phyloP scores from a whole-genome alignment of 129 eudicot species.

The Oenanthe sinensis region DNA sequence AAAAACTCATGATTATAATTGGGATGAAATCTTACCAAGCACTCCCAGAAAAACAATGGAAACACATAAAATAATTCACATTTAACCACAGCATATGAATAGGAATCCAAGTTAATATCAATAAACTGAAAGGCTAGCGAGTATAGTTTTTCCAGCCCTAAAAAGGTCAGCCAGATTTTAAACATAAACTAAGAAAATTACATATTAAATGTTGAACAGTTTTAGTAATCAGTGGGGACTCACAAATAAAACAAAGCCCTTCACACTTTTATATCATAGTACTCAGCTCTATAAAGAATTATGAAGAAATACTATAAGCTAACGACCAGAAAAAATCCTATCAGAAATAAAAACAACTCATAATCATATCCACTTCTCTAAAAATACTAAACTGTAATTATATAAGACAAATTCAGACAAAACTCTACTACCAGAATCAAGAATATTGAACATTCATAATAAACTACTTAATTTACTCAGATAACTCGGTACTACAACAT shows the following conservation, averaged over 20 bases:
- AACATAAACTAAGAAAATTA: background rate
- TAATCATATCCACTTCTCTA: background rate
- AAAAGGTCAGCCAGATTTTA: background rate
- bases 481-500: background rate
- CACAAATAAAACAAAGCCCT: background rate
- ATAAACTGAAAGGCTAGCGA: background rate
- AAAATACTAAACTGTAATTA: background rate
- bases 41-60: background rate
- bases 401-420: background rate
- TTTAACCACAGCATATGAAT: background rate
- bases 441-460: background rate
- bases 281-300: background rate
- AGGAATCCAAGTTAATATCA: background rate
- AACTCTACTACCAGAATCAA: background rate
- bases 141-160: background rate
- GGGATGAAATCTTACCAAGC: background rate
- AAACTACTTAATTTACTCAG: background rate
- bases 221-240: background rate
- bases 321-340: background rate
- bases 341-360: background rate
- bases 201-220: background rate
- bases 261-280: background rate
- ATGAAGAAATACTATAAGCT: too few relatives aligned
- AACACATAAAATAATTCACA: background rate
- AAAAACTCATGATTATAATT: background rate